A percentile compares a stretch with the other conserved stretches of the same genome.
Conservation (phyloP, 768 basidiomycete genomes). For the Boletus rex-veris region DNA sequence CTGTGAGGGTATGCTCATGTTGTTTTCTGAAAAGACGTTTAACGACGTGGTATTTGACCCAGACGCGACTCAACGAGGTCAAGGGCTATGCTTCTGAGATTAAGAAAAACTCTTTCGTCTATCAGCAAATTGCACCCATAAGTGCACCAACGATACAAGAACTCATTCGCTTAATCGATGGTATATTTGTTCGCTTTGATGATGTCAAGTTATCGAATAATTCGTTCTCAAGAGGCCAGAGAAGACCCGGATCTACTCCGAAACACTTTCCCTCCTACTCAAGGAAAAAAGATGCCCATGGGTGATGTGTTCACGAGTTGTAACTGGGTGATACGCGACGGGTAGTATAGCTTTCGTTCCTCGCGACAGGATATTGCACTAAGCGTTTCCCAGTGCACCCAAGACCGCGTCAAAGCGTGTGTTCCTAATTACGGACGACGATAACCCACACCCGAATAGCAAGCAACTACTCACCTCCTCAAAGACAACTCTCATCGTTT, state of each 20-base stretch:
- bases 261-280: constrained; percentile 62
- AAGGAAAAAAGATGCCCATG: constrained; percentile 62
- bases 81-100: constrained; percentile 51
- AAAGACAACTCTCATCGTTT: constrained; percentile 64
- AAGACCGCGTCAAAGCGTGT: constrained; percentile 91
- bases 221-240: constrained; percentile 48
- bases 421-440: constrained; percentile 84
- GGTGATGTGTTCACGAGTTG: constrained; percentile 90
- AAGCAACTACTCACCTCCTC: constrained; percentile 65
- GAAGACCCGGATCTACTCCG: constrained; percentile 57
- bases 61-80: constrained; percentile 29
- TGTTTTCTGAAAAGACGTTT: background rate
- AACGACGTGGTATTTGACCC: background rate
- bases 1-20: constrained; percentile 47
- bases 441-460: constrained; percentile 45
- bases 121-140: constrained; percentile 73
- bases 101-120: constrained; percentile 67
- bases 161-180: constrained; percentile 72
- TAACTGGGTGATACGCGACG: constrained; percentile 84
- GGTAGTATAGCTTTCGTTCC: constrained; percentile 45
- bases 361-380: background rate
- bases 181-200: constrained; percentile 38
- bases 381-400: constrained; percentile 51
- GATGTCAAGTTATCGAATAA: background rate
- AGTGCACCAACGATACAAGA: constrained; percentile 80